Base-by-base conservation (phyloP, 2,329 filamentous ascomycete genomes). In the Sporothrix curviconia region DNA sequence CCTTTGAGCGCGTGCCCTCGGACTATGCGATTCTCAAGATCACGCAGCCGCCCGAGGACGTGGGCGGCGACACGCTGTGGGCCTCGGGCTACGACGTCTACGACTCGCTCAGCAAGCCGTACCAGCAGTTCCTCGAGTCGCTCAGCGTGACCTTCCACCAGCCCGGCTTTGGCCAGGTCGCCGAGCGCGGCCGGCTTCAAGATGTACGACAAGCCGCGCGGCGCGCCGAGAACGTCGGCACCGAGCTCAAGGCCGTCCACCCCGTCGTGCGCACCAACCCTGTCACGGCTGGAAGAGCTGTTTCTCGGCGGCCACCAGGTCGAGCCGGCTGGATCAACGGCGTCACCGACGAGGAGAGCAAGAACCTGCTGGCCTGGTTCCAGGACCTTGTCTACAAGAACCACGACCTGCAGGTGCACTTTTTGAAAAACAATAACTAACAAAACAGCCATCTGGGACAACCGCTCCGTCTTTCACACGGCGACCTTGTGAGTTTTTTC, bases 81-180 rank as follows among this genome's bases (percentile, higher is more conserved):
- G 84, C 84, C 0, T 84, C 81, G 1, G 83, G 82, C 1, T 87
- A 86, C 65, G 83, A 87, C 63, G 69, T 86, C 15, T 87, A 73
- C 59, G 74, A 74, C 63, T 71, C 72, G n/a, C 59, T 69, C 36
- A 66, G 64, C 46, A 61, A 61, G 17, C 55, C 63, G 4, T 28
- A 66, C 25, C 64, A 66, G 61, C 64, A 62, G 58, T 54, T 69
- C 3, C 62, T 62, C 22, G 66, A 69, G 30, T 42, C 62, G 30
- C 57, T 68, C 40, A 68, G 65, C 4, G 66, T 64, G 19, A 68
- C 65, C 0, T 65, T 68, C 60, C 59, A 67, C 68, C 63, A 72
- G 66, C 49, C 64, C 62, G 61, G 68, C 67, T 57, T 74, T 47
- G 62, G 65, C 55, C 57, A 64, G 55, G 64, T 67, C 52, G 63